Evolutionary conservation across 2,329 filamentous ascomycete genomes (phyloP), one percentile per base, ranked within the genome.

Genomic region (Grosmannia serpens): DNA sequence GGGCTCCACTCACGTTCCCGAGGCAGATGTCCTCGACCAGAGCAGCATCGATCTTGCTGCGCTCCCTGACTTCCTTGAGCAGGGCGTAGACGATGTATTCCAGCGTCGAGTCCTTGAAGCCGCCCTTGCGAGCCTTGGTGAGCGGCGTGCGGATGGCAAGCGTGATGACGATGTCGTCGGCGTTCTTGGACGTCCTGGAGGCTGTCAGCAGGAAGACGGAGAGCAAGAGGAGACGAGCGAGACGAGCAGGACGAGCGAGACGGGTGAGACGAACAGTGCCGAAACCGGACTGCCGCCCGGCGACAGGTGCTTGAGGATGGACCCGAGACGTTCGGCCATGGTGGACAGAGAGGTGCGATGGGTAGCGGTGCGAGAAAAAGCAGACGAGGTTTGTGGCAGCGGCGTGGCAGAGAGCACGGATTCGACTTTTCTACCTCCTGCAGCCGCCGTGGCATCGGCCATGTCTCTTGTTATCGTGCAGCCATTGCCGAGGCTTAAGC

Each of bases 121-220:
- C 90, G 64, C 94, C 92, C 80, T 96, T 96, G 71, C 80, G 81
- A 56, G 83, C 91, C 77, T 96, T 97, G 69, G 87, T 81, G 62
- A 99, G 81, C 0, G 94, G 91, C 31, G 92, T 96, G 59, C 94
- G 88, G 67, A 91, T 78, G 31, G 92, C 92, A 60, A 95, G 83
- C 9, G 94, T 99, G 69, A 97, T 96, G 70, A 99, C 94, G 58
- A 99, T 81, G 77, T 99, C 94, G 71, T 97, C 92, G 65, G 91
- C 84, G 73, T 95, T 95, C 79, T 97, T 91, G 66, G 89, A 85
- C 59, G 89, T 91, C 69, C 91, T 96, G 66, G 59, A 60, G 2
- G 24, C 20, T 35, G 26, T 59, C 52, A 55, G 59, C 31, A 24
- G 46, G 20, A 22, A 59, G 11, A 59, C 52, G n/a, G 13, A 35